Evolutionary conservation across 805 yeast species (phyloP).

Genomic region (Candida odintsovae): DNA sequence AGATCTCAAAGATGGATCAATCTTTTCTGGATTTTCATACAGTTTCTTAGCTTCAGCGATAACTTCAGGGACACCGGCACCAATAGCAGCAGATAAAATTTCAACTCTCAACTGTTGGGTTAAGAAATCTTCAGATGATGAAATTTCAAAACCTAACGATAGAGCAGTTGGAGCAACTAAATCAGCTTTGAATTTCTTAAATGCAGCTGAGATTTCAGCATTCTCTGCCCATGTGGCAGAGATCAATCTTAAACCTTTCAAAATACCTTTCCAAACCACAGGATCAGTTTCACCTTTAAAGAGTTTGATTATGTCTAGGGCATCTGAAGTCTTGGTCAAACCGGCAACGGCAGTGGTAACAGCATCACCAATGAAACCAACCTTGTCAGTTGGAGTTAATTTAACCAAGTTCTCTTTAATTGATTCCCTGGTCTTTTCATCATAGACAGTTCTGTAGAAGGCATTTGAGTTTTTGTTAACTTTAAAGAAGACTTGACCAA

Average conservation of each 20-base stretch:
- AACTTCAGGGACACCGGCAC: slow-evolving; percentile 42
- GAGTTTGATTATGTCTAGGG: slow-evolving; percentile 48
- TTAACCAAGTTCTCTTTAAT: slow-evolving; percentile 51
- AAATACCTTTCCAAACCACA: slow-evolving; percentile 60
- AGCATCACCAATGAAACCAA: slow-evolving; percentile 72
- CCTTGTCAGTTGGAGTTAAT: slow-evolving; percentile 65
- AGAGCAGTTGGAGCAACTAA: slow-evolving; percentile 50
- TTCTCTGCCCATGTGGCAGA: slow-evolving; percentile 51
- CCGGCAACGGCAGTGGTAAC: slow-evolving; percentile 66
- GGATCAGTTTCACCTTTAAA: slow-evolving; percentile 56
- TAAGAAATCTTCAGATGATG: slow-evolving; percentile 46
- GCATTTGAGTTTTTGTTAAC: slow-evolving; percentile 71
- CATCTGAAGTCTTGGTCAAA: slow-evolving; percentile 51
- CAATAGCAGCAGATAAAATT: slow-evolving; percentile 54
- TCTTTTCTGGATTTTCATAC: slow-evolving; percentile 51
- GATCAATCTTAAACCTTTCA: slow-evolving; percentile 38
- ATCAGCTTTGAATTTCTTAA: slow-evolving; percentile 44
- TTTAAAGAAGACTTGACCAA: slow-evolving; percentile 51
- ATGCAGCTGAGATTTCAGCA: slow-evolving; percentile 36
- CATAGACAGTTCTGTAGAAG: slow-evolving; percentile 66
- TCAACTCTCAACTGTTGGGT: slow-evolving; percentile 61
- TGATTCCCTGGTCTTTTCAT: slow-evolving; percentile 54
- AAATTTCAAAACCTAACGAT: slow-evolving; percentile 57
- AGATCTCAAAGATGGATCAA: slow-evolving; percentile 67
- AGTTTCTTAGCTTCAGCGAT: slow-evolving; percentile 36